Conservation (phyloP, 148 eudicot genomes). For the Suaeda aralocaspica region DNA sequence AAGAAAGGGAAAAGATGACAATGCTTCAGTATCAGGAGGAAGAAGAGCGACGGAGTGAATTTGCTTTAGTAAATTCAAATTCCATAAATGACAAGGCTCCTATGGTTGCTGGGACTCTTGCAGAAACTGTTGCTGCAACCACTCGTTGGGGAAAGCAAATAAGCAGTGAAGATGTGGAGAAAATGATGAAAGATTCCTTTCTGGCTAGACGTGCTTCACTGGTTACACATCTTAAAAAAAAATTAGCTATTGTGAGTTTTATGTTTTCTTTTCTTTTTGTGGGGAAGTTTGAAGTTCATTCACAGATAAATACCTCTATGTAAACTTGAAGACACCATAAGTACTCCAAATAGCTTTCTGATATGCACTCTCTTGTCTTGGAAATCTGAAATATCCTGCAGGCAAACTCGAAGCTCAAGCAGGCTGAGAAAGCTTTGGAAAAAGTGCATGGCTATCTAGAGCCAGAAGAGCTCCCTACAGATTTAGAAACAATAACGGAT, state of each 20-base stretch:
- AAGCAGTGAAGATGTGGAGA: slow-evolving; percentile 49
- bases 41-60: slow-evolving; percentile 48
- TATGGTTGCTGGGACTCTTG: slow-evolving; percentile 88
- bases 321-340: not conserved
- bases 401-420: slow-evolving; percentile 74
- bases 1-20: slow-evolving; percentile 55
- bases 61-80: slow-evolving; percentile 31
- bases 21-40: slow-evolving; percentile 64
- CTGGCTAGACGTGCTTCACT: slow-evolving; percentile 75
- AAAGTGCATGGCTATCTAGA: slow-evolving; percentile 63
- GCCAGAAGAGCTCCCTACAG: slow-evolving; percentile 79
- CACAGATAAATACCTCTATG: not conserved
- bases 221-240: slow-evolving; percentile 60
- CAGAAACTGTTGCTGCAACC: slow-evolving; percentile 88
- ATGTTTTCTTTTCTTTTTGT: too few relatives aligned
- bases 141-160: slow-evolving; percentile 77
- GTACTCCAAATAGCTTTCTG: not conserved
- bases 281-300: not conserved
- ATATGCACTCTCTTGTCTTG: not conserved
- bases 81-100: slow-evolving; percentile 35
- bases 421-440: slow-evolving; percentile 70
- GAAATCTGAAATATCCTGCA: slow-evolving; percentile 29
- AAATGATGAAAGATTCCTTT: slow-evolving; percentile 66
- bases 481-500: slow-evolving; percentile 72
- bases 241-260: slow-evolving; percentile 62